A percentile compares a stretch with the other conserved stretches of the same genome.
Conservation (phyloP, 768 basidiomycete species). For the Lactarius akahatsu region DNA sequence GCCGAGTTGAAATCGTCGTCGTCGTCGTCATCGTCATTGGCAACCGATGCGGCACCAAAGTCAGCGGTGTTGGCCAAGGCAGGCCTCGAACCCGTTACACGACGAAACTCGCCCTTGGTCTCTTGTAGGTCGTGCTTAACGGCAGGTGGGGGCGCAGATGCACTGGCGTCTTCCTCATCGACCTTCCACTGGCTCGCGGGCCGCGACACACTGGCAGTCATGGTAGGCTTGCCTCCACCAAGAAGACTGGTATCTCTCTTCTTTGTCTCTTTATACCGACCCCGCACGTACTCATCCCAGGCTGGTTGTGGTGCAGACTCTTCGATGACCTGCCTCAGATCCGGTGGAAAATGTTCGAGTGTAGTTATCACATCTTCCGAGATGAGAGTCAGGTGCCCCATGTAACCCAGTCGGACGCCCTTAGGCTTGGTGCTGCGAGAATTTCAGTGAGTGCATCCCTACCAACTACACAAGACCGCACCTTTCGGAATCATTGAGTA, state of each 20-base stretch:
- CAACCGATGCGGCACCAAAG: slow-evolving; percentile 54
- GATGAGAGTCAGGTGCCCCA: slow-evolving; percentile 95
- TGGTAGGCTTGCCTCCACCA: slow-evolving; percentile 80
- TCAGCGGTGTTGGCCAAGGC: slow-evolving; percentile 58
- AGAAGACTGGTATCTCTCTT: slow-evolving; percentile 73
- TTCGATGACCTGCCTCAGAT: slow-evolving; percentile 63
- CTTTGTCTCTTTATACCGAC: slow-evolving; percentile 84
- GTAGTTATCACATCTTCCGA: slow-evolving; percentile 93
- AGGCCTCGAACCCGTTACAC: slow-evolving; percentile 45
- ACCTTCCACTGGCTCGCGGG: slow-evolving; percentile 56
- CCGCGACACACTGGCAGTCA: slow-evolving; percentile 34
- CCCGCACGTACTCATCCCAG: slow-evolving; percentile 90
- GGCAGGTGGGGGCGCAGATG: slow-evolving; percentile 16
- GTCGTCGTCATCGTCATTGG: slow-evolving; percentile 46
- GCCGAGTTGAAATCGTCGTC: slow-evolving; percentile 47
- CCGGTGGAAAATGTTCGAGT: slow-evolving; percentile 82
- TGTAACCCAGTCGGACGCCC: slow-evolving; percentile 84
- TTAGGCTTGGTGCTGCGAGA: slow-evolving; percentile 62
- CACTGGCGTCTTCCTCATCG: slow-evolving; percentile 49
- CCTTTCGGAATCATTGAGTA: slow-evolving; percentile 74
- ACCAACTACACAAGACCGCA: slow-evolving; percentile 35
- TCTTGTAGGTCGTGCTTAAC: slow-evolving; percentile 31
- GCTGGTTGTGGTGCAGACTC: slow-evolving; percentile 70
- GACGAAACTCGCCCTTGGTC: slow-evolving; percentile 57
- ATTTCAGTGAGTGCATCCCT: slow-evolving; percentile 8